A percentile compares a stretch with the other conserved stretches of the same genome.
phyloP scores from a whole-genome alignment of 106 monocot genomes.

The Ottelia alismoides region DNA sequence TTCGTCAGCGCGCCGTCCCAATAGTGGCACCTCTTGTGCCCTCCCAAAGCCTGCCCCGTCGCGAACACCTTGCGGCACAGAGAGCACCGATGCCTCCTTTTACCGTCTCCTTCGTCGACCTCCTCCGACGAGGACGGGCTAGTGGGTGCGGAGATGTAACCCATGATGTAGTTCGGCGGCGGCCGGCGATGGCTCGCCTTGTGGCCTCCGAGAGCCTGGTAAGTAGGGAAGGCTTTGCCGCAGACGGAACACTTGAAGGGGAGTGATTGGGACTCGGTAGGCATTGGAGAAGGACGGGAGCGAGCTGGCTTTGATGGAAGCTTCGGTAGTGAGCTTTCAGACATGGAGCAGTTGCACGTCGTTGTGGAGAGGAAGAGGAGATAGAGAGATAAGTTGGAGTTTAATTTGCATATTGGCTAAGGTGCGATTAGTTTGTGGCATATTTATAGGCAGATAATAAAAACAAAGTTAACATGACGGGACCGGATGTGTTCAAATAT shows the following conservation, averaged over 20 bases:
- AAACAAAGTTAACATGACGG: no score
- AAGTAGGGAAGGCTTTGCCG: constrained; percentile 39
- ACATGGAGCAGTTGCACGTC: no score
- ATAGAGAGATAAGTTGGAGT: no score
- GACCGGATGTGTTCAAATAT: no score
- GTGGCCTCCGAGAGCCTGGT: constrained; percentile 57
- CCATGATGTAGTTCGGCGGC: not conserved
- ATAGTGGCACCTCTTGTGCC: constrained; percentile 62
- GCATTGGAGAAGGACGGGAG: no score
- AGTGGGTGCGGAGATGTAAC: not conserved
- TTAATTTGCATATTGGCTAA: no score
- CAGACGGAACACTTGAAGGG: constrained; percentile 39
- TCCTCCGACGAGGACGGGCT: not conserved
- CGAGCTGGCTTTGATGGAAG: no score
- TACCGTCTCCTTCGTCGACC: not conserved
- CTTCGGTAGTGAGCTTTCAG: no score
- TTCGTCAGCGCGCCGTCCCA: not conserved
- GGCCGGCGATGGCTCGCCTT: constrained; percentile 32
- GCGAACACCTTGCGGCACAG: constrained; percentile 32
- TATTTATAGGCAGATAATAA: no score
- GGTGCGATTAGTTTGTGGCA: no score
- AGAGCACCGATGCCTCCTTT: constrained; percentile 22
- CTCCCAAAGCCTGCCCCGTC: constrained; percentile 52
- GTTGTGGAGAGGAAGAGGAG: no score
- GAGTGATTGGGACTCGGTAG: no score